Evolutionary conservation across 1,139 yeast genomes (phyloP), one percentile per base, ranked within the genome.

Genomic region (Taphrina flavorubra): DNA sequence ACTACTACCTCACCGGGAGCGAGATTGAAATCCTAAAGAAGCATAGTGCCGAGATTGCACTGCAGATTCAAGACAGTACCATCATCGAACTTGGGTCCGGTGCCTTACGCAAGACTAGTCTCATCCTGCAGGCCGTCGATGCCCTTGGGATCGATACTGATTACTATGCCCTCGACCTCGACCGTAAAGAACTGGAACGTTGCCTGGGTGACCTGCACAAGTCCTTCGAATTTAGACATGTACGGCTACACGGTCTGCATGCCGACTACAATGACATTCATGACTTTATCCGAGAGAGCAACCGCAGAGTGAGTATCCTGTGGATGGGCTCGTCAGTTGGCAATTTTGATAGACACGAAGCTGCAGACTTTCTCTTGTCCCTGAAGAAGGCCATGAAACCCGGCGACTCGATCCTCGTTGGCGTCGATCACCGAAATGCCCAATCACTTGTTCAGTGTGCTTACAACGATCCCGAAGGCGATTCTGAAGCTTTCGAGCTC

Each of bases 301-400:
- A 44, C n/a, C 37, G 53, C 7, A 59, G 57, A 18, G 61, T 64
- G 18, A 49, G 63, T 8, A 63, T 72, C 11, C 57, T 72, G 16
- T 72, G 74, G 73, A 71, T 73, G 49, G 74, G 74, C 3, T 72
- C 74, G 13, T 72, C 74, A 7, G 68, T 72, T 14, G 74, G 74
- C 39, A 73, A 73, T 51, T 66, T 72, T 40, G 63, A 58, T n/a
- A 66, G 74, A 4, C 66, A 59, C 20, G 70, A 69, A 40, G 73
- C 74, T 2, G 40, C 71, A 8, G 44, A 49, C 13, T 72, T 73
- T 47, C 53, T 73, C 18, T 42, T 37, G 18, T 34, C 59, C 18
- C 67, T 72, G 44, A 44, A 59, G 51, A 51, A 58, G 37, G 62
- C 70, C 5, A 56, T 71, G 42, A 59, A 44, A 20, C 66, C 69